phyloP scores from a whole-genome alignment of 2,329 filamentous ascomycete genomes.

The Aspergillus neoniger region DNA sequence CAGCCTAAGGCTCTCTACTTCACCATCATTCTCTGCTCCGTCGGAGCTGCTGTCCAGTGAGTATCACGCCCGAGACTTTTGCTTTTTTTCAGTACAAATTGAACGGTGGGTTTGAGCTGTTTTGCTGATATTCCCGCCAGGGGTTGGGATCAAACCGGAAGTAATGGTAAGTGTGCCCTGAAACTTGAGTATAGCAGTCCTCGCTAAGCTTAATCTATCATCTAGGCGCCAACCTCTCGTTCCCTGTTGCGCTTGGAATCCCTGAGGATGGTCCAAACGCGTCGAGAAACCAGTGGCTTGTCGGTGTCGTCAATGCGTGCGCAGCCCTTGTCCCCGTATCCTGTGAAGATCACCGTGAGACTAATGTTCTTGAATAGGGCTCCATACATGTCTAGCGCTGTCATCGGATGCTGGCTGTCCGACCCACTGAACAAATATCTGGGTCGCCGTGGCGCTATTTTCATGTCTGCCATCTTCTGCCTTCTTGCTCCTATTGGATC shows the following conservation, averaged over 20 bases:
- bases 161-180: constrained; percentile 26
- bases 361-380: constrained; percentile 33
- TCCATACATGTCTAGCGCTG: constrained; percentile 56
- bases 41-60: constrained; percentile 55
- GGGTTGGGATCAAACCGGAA: constrained; percentile 38
- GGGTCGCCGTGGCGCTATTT: constrained; percentile 66
- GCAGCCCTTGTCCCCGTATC: constrained; percentile 34
- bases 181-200: not conserved
- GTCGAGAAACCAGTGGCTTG: constrained; percentile 56
- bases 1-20: constrained; percentile 53
- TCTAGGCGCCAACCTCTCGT: constrained; percentile 53
- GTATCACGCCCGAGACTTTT: constrained; percentile 18
- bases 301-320: constrained; percentile 66
- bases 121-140: constrained; percentile 12
- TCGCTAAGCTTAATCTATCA: constrained; percentile 31
- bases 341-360: not conserved
- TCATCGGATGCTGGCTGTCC: constrained; percentile 66
- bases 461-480: constrained; percentile 64
- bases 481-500: constrained; percentile 70
- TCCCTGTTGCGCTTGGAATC: constrained; percentile 51
- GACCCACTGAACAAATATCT: constrained; percentile 63
- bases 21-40: constrained; percentile 54
- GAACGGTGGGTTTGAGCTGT: not conserved
- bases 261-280: constrained; percentile 42
- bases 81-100: not conserved